A percentile compares a stretch with the other conserved stretches of the same genome.
These are phyloP conservation scores for Neoboletus brunneissimus DNA, from an alignment of 768 basidiomycete genomes.

Conservation along the genomic window DNA sequence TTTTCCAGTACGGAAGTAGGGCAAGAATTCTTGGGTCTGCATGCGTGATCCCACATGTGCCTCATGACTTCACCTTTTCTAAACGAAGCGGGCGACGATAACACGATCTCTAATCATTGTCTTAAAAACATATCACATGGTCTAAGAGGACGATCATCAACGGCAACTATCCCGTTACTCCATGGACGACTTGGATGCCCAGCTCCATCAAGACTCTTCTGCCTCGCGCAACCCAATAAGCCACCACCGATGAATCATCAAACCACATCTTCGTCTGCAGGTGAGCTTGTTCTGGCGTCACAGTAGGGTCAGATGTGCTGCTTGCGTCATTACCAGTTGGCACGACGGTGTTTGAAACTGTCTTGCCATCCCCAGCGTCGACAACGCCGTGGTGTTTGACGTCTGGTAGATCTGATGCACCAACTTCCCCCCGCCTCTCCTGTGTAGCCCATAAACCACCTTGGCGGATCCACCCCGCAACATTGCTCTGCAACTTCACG, in stretches of 20 bases:
- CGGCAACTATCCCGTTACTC: conserved; percentile 31
- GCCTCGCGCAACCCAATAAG: conserved; percentile 54
- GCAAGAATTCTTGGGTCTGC: neutral
- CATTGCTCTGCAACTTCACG: conserved; percentile 56
- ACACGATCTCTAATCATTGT: neutral
- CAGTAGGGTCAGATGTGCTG: conserved; percentile 6
- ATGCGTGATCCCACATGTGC: neutral
- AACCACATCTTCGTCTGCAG: conserved; percentile 47
- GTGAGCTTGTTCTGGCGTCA: conserved; percentile 5
- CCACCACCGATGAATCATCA: conserved; percentile 39
- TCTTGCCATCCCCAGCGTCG: neutral
- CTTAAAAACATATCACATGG: neutral
- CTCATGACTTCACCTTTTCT: neutral
- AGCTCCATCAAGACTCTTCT: conserved; percentile 46
- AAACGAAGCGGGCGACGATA: neutral
- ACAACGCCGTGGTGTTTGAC: neutral
- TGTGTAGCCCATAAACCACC: conserved; percentile 44
- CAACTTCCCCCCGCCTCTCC: conserved; percentile 4
- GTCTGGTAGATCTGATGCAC: neutral
- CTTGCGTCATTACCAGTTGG: conserved; percentile 16
- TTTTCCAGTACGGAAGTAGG: too few species aligned
- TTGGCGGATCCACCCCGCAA: conserved; percentile 62
- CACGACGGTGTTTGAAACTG: neutral
- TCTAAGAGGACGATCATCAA: neutral
- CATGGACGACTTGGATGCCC: conserved; percentile 46